Evolutionary conservation across 345 rosid species (phyloP).

Genomic region (Stellera chamaejasme): DNA sequence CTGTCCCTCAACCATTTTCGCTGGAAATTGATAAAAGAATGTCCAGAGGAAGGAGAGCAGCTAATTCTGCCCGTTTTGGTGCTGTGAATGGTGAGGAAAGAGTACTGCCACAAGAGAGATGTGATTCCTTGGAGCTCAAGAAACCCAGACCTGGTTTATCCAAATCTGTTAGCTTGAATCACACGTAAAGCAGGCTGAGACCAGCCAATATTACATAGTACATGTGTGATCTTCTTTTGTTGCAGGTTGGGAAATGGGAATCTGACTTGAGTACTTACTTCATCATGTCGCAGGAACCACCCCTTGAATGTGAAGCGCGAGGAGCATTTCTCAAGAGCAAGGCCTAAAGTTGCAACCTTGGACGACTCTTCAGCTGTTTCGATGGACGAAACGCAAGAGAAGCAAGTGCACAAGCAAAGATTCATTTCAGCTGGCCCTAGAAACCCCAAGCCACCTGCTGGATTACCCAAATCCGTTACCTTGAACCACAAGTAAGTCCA

Average conservation of each 20-base stretch:
- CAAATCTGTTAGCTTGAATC: conserved; percentile 9
- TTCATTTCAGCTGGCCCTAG: conserved; percentile 16
- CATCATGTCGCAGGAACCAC: too few relatives aligned
- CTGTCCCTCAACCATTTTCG: conserved; percentile 30
- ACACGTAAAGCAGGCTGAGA: conserved; percentile 13
- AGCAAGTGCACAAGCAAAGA: conserved; percentile 8
- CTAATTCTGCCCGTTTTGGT: conserved; percentile 13
- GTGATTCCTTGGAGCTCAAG: conserved; percentile 15
- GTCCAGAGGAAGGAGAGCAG: conserved; percentile 14
- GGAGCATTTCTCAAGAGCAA: too few relatives aligned
- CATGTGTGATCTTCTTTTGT: too few relatives aligned
- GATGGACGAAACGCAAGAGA: conserved; percentile 10
- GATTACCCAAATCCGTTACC: conserved; percentile 9
- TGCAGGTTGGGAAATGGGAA: too few relatives aligned
- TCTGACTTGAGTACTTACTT: too few relatives aligned
- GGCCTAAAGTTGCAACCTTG: too few relatives aligned
- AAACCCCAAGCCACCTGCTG: conserved; percentile 6
- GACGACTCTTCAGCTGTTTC: conserved; percentile 10
- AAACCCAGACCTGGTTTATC: conserved; percentile 14
- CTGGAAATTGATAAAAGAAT: conserved; percentile 31
- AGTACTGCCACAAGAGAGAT: conserved; percentile 13
- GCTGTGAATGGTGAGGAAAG: conserved; percentile 10
- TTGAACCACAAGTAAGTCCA: conserved; percentile 23
- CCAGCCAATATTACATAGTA: too few relatives aligned
- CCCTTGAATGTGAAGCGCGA: too few relatives aligned